Conservation (phyloP, 2,329 filamentous ascomycete genomes). For the Mycosphaerella arachidis region DNA sequence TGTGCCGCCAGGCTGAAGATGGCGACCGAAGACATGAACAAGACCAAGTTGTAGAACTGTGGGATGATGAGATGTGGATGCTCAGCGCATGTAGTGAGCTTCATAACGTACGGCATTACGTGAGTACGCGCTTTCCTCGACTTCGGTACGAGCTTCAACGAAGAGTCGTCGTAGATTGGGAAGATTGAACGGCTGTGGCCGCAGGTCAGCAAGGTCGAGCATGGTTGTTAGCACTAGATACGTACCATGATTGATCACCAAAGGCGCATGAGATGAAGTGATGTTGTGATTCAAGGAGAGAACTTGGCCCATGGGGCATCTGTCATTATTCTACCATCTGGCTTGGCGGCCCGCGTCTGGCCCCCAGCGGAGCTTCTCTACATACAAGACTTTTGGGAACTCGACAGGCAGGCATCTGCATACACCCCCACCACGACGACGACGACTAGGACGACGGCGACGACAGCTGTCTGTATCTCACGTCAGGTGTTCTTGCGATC, state of each 20-base stretch:
- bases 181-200: slow-evolving; percentile 61
- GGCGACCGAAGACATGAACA: slow-evolving; percentile 94
- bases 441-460: not conserved
- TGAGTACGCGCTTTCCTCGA: slow-evolving; percentile 91
- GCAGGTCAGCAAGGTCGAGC: not conserved
- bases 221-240: not conserved
- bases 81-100: not conserved
- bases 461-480: not conserved
- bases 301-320: no score
- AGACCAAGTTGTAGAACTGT: slow-evolving; percentile 94
- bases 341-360: no score
- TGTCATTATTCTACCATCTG: no score
- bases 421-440: no score
- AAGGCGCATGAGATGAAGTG: no score
- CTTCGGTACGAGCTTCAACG: slow-evolving; percentile 86
- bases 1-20: slow-evolving; percentile 92
- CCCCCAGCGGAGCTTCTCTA: no score
- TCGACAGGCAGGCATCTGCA: no score
- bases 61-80: not conserved
- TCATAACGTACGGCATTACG: slow-evolving; percentile 72
- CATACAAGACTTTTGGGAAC: no score
- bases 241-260: not conserved
- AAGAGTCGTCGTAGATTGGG: slow-evolving; percentile 95
- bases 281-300: no score
- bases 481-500: not conserved